Base-by-base conservation (phyloP, 1,284 basidiomycete genomes). In the Ceratobasidium sp. region DNA sequence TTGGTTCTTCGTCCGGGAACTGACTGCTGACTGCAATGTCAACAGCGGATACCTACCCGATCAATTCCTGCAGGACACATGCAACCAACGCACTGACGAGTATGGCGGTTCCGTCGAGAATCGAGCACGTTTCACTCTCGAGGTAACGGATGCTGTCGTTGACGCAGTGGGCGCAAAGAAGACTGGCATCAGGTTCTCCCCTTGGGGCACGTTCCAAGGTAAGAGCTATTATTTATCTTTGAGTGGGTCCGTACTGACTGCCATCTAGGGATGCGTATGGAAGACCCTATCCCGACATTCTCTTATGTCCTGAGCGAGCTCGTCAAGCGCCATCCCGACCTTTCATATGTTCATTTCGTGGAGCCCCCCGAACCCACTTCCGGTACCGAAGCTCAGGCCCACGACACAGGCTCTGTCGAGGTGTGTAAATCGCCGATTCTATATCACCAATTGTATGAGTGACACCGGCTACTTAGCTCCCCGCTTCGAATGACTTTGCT, bases 61-160 rank as follows among this genome's bases (percentile, higher is more conserved):
- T 76, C 84, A 85, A 77, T 85, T 84, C 80, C 71, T 82, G 28
- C 80, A 83, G 76, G 69, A 79, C 49, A 77, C 54, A 50, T 79
- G 79, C 49, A 85, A 85, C 79, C 78, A 82, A 55, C 82, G 85
- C 47, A 83, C 82, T 6, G 85, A 86, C 78, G 76, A 79, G 23
- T 86, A 83, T 77, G 84, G 84, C 11, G 84, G 84, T 7, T 80
- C 79, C 1, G 50, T 83, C 46, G 82, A 83, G 77, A 85, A 85
- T 79, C 80, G 84, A 55, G 73, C 79, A 2, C 79, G 82, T 13
- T 84, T 85, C 79, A 73, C 79, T 5, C 79, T 83, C 18, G 80
- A 82, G 73, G 79, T 83, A 11, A 75, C 83, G 30, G 77, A 81
- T 16, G 82, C 81, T 23, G 78, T 83, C 49, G 76, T 75, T 49